These are phyloP conservation scores for Effrenium voratum DNA, from an alignment of 73 alveolate genomes.

Conservation along the genomic window DNA sequence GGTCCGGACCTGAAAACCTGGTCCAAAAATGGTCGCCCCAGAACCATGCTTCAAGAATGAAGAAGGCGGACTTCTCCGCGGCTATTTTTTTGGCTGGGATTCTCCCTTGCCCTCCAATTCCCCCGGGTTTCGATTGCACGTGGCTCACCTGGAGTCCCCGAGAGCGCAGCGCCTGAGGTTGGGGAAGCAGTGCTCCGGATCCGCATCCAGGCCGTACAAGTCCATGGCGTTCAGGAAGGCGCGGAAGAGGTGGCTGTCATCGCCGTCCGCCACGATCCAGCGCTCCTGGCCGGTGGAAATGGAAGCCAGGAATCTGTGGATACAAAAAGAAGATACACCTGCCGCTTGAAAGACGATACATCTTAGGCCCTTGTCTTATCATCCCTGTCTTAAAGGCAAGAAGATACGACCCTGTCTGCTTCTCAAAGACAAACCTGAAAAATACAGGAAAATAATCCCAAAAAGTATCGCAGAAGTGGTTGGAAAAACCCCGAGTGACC, in stretches of 20 bases:
- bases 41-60: too few species aligned
- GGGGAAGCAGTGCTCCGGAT: constrained; percentile 63
- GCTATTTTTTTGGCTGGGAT: too few species aligned
- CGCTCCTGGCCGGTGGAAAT: not conserved
- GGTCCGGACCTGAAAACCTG: too few species aligned
- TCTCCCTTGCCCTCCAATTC: too few species aligned
- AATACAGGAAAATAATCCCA: too few species aligned
- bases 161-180: not conserved
- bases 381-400: not conserved
- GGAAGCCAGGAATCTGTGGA: not conserved
- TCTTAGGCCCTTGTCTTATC: too few species aligned
- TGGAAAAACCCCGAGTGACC: not conserved
- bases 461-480: not conserved
- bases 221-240: constrained; percentile 69
- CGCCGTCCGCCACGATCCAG: constrained; percentile 62
- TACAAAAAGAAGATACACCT: not conserved
- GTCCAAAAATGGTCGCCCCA: too few species aligned
- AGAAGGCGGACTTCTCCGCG: too few species aligned
- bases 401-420: not conserved
- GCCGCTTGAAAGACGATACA: not conserved
- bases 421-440: not conserved
- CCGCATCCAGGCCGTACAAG: constrained; percentile 69
- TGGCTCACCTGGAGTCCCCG: not conserved
- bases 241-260: constrained; percentile 76
- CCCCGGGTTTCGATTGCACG: too few species aligned